Evolutionary conservation across 345 rosid species (phyloP).

Genomic region (Gossypium raimondii): DNA sequence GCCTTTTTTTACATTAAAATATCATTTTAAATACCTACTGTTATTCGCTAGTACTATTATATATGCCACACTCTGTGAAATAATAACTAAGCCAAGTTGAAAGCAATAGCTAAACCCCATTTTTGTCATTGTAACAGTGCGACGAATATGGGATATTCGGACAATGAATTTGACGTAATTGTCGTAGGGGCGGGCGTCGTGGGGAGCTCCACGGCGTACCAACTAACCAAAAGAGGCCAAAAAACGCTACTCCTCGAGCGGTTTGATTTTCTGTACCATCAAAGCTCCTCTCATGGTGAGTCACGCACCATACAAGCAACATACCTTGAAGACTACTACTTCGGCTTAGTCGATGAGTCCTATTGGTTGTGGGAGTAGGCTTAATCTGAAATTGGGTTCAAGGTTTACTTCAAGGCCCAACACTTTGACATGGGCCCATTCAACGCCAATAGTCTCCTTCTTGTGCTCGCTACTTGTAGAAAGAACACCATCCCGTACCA

Average conservation of each 20-base stretch:
- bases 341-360: slow-evolving; percentile 47
- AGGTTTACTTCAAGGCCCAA: slow-evolving; percentile 56
- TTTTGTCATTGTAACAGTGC: background rate
- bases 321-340: slow-evolving; percentile 70
- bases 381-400: slow-evolving; percentile 64
- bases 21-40: background rate
- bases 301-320: slow-evolving; percentile 73
- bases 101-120: background rate
- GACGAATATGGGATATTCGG: slow-evolving; percentile 35
- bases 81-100: background rate
- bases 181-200: slow-evolving; percentile 77
- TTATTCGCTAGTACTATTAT: background rate
- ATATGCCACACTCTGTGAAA: background rate
- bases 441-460: slow-evolving; percentile 37
- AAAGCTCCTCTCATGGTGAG: slow-evolving; percentile 92
- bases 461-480: slow-evolving; percentile 42
- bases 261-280: slow-evolving; percentile 78
- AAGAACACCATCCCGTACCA: slow-evolving; percentile 34
- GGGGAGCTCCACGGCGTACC: slow-evolving; percentile 83
- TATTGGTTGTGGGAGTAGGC: slow-evolving; percentile 55
- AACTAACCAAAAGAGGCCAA: slow-evolving; percentile 55
- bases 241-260: slow-evolving; percentile 65
- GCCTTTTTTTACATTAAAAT: background rate
- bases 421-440: slow-evolving; percentile 71
- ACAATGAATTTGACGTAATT: slow-evolving; percentile 46